These are phyloP conservation scores for Epichloe sp. DNA, from an alignment of 2,329 filamentous ascomycete species.

Conservation along the genomic window DNA sequence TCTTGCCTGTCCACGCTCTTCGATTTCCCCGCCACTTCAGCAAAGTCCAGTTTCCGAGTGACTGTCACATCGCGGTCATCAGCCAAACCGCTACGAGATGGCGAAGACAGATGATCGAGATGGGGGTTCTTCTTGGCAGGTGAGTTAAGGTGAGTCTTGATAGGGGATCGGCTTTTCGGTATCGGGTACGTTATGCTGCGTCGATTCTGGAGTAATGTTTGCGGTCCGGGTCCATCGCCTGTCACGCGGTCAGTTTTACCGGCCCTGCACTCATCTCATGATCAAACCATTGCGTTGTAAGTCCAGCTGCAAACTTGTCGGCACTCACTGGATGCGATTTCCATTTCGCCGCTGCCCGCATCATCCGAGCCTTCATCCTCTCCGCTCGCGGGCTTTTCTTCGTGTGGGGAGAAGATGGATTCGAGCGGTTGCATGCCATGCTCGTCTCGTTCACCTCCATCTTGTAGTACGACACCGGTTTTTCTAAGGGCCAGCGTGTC, in stretches of 20 bases:
- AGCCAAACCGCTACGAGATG: conserved; percentile 25
- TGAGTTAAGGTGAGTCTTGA: conserved; percentile 46
- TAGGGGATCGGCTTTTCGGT: conserved; percentile 42
- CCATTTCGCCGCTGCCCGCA: conserved; percentile 36
- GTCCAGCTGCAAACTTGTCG: background rate
- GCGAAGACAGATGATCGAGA: conserved; percentile 39
- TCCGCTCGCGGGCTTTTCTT: conserved; percentile 29
- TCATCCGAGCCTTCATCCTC: conserved; percentile 13
- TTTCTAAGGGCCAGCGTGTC: conserved; percentile 43
- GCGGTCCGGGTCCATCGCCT: conserved; percentile 42
- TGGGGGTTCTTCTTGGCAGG: conserved; percentile 50
- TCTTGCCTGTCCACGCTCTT: conserved; percentile 2
- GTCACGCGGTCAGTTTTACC: background rate
- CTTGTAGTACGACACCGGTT: conserved; percentile 72
- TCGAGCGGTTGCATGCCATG: conserved; percentile 84
- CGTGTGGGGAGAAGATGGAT: conserved; percentile 78
- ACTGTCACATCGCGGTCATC: conserved; percentile 27
- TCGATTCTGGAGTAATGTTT: conserved; percentile 37
- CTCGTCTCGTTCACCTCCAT: conserved; percentile 72
- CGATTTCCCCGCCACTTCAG: conserved; percentile 10
- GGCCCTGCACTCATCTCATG: background rate
- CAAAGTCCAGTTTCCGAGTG: conserved; percentile 43
- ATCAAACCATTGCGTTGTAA: background rate
- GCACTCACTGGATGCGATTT: conserved; percentile 34
- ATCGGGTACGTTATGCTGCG: conserved; percentile 35